Evolutionary conservation across 345 rosid genomes (phyloP).

Genomic region (Kernera saxatilis): DNA sequence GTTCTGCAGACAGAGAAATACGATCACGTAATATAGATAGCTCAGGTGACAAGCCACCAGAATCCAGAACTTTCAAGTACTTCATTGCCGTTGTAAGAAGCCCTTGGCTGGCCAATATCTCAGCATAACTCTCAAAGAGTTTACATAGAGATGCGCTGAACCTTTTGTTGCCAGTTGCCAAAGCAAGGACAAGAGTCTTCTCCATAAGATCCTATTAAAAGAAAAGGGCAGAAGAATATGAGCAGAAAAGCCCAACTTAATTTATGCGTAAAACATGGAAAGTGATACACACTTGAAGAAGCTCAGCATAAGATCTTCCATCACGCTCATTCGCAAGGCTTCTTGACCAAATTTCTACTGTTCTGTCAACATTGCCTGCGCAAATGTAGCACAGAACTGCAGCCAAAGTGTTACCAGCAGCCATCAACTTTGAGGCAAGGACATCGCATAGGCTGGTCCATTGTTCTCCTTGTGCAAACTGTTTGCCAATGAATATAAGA

Average conservation of each 20-base stretch:
- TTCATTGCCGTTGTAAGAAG: constrained; percentile 77
- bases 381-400: constrained; percentile 97
- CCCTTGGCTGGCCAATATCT: constrained; percentile 97
- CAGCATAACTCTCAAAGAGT: constrained; percentile 96
- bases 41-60: constrained; percentile 86
- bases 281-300: constrained; percentile 68
- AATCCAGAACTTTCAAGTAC: constrained; percentile 82
- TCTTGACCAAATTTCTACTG: constrained; percentile 98
- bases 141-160: constrained; percentile 89
- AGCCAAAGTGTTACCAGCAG: constrained; percentile 69
- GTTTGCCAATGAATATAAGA: constrained; percentile 31
- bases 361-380: constrained; percentile 94
- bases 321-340: constrained; percentile 57
- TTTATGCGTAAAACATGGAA: constrained; percentile 7
- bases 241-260: constrained; percentile 1
- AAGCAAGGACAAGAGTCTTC: constrained; percentile 92
- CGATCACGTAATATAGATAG: constrained; percentile 78
- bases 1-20: constrained; percentile 60
- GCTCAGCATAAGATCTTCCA: constrained; percentile 79
- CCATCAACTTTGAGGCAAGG: constrained; percentile 80
- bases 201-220: constrained; percentile 91
- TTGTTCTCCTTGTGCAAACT: constrained; percentile 92
- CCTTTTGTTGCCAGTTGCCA: constrained; percentile 90
- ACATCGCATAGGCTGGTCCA: constrained; percentile 78
- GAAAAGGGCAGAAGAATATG: constrained; percentile 15